Percentiles rank a stretch among this genome's conserved stretches.
Conservation (phyloP, 2,329 filamentous ascomycete species). For the Colletotrichum gloeosporioides region DNA sequence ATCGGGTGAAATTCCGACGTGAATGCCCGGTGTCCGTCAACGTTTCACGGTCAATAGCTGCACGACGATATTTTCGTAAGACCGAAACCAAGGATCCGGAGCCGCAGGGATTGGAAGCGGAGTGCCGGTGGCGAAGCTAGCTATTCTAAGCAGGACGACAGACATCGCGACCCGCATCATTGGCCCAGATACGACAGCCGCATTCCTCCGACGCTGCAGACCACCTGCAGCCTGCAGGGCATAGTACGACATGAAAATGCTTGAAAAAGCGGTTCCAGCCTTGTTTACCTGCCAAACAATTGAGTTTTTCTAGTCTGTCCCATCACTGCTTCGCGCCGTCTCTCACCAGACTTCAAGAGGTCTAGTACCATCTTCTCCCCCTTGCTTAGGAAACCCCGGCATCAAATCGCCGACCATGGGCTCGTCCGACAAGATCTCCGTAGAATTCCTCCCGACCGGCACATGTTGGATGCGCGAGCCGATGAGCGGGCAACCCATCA, state of each 20-base stretch:
- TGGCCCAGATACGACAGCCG: conserved; percentile 6
- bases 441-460: conserved; percentile 27
- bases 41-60: not conserved
- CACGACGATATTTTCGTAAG: not conserved
- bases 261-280: not conserved
- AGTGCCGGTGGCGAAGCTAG: conserved; percentile 4
- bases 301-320: not conserved
- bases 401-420: not conserved
- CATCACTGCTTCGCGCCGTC: not conserved
- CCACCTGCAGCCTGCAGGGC: not conserved
- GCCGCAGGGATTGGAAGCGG: not conserved
- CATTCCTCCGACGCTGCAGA: not conserved
- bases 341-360: not conserved
- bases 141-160: not conserved
- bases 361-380: not conserved
- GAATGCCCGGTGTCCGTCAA: not conserved
- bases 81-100: not conserved
- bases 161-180: not conserved
- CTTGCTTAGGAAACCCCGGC: not conserved
- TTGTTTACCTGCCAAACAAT: not conserved
- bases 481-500: conserved; percentile 22
- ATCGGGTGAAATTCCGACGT: not conserved
- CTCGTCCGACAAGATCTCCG: not conserved
- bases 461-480: conserved; percentile 22
- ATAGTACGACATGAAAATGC: not conserved